Evolutionary conservation across 805 yeast genomes (phyloP).

Genomic region (Myxozyma mucilagina): DNA sequence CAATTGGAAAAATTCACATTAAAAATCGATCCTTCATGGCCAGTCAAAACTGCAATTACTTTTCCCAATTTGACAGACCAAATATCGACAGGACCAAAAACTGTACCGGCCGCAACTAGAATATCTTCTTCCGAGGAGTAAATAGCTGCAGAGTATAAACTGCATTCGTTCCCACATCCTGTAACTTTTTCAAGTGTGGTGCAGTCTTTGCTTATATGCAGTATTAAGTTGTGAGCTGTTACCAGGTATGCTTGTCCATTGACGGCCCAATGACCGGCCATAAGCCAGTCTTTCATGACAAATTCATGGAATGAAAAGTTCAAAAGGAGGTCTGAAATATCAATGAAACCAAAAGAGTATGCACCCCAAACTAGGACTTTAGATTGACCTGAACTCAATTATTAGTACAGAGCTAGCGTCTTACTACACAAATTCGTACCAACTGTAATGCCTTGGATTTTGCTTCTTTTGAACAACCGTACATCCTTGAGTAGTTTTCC

Average conservation of each 20-base stretch:
- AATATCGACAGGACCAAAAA: slow-evolving; percentile 78
- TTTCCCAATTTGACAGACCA: slow-evolving; percentile 60
- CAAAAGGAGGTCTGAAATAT: slow-evolving; percentile 40
- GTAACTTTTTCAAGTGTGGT: slow-evolving; percentile 17
- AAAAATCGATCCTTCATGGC: slow-evolving; percentile 92
- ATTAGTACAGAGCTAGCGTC: neutral
- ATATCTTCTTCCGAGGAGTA: slow-evolving; percentile 47
- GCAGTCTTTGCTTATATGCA: slow-evolving; percentile 41
- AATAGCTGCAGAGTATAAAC: slow-evolving; percentile 84
- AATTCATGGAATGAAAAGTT: slow-evolving; percentile 22
- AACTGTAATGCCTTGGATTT: slow-evolving; percentile 73
- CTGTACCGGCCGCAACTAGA: slow-evolving; percentile 85
- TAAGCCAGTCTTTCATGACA: slow-evolving; percentile 76
- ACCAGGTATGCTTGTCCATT: slow-evolving; percentile 51
- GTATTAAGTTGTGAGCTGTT: slow-evolving; percentile 77
- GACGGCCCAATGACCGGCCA: slow-evolving; percentile 55
- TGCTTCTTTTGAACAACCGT: slow-evolving; percentile 65
- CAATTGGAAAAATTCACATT: slow-evolving; percentile 63
- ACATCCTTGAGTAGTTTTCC: slow-evolving; percentile 44
- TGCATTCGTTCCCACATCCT: slow-evolving; percentile 39
- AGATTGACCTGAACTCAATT: slow-evolving; percentile 33
- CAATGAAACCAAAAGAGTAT: slow-evolving; percentile 57
- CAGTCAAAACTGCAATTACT: slow-evolving; percentile 57
- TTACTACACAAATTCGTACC: neutral
- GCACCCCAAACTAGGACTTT: slow-evolving; percentile 63